Percentiles rank a stretch among this genome's conserved stretches.
Evolutionary conservation across 768 basidiomycete species (phyloP).

Genomic region (Russula ochroleuca): DNA sequence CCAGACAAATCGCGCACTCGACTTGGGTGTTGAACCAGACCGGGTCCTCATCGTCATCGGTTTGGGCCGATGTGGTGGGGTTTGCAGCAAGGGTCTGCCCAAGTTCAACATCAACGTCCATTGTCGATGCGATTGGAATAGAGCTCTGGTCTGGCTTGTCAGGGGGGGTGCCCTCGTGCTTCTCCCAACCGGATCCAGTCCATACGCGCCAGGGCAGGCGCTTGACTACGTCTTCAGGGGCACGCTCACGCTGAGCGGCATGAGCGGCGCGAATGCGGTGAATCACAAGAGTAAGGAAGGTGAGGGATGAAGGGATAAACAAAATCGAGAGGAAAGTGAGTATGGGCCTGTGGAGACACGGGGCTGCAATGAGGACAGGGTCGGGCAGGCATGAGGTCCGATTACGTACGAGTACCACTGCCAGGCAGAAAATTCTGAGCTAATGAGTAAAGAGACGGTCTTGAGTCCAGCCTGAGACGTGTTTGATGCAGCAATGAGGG

Average conservation of each 20-base stretch:
- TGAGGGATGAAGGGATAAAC: slow-evolving; percentile 84
- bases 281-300: slow-evolving; percentile 82
- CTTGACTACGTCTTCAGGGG: slow-evolving; percentile 75
- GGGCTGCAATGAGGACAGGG: slow-evolving; percentile 11
- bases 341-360: slow-evolving; percentile 54
- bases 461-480: slow-evolving; percentile 73
- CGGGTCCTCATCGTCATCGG: slow-evolving; percentile 37
- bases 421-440: slow-evolving; percentile 77
- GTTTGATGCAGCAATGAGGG: slow-evolving; percentile 69
- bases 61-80: slow-evolving; percentile 27
- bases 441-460: slow-evolving; percentile 73
- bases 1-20: slow-evolving; percentile 93
- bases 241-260: slow-evolving; percentile 77
- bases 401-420: slow-evolving; percentile 84
- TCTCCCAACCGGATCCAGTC: slow-evolving; percentile 78
- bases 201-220: slow-evolving; percentile 79
- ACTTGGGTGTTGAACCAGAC: slow-evolving; percentile 78
- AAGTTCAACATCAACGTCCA: slow-evolving; percentile 25
- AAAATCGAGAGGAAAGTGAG: slow-evolving; percentile 84
- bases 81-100: slow-evolving; percentile 17
- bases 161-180: slow-evolving; percentile 48
- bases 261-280: slow-evolving; percentile 83
- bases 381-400: slow-evolving; percentile 12
- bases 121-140: neutral
- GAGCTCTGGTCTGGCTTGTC: neutral